phyloP scores from a whole-genome alignment of 352 stramenopile species.

The Pythium sp. region DNA sequence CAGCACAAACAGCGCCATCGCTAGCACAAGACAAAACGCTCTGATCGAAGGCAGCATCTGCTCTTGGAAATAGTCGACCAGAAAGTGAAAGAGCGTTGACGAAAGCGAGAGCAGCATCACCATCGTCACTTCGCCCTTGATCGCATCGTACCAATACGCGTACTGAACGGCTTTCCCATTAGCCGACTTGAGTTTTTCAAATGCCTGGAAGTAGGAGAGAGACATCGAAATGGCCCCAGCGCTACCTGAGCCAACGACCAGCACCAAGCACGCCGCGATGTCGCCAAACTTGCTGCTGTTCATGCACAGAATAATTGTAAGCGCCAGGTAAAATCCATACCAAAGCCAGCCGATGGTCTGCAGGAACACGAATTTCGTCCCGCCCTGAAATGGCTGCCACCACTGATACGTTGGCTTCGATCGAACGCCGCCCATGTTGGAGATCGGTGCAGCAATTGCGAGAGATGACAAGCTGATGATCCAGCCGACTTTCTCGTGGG shows the following conservation, averaged over 20 bases:
- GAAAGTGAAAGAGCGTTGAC: constrained; percentile 32
- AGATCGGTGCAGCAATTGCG: constrained; percentile 32
- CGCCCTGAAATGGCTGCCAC: constrained; percentile 55
- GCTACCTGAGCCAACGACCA: constrained; percentile 32
- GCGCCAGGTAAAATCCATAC: constrained; percentile 46
- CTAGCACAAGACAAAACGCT: constrained; percentile 24
- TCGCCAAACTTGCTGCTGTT: constrained; percentile 34
- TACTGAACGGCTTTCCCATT: neutral
- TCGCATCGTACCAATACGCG: neutral
- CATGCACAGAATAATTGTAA: constrained; percentile 37
- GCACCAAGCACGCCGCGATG: constrained; percentile 22
- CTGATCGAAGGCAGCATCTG: constrained; percentile 16
- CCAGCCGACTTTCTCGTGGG: constrained; percentile 41
- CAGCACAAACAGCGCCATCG: constrained; percentile 26
- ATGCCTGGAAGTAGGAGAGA: constrained; percentile 31
- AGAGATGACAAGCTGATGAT: constrained; percentile 33
- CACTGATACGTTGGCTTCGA: constrained; percentile 25
- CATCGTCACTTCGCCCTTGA: constrained; percentile 37
- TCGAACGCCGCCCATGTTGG: constrained; percentile 39
- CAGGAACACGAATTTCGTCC: constrained; percentile 59
- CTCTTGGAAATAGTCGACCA: constrained; percentile 38
- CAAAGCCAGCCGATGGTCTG: constrained; percentile 60
- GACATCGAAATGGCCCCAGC: constrained; percentile 31
- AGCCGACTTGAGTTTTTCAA: neutral
- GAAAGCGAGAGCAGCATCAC: constrained; percentile 36